phyloP scores from a whole-genome alignment of 1,139 yeast species.

The Suhomyces terraborum region DNA sequence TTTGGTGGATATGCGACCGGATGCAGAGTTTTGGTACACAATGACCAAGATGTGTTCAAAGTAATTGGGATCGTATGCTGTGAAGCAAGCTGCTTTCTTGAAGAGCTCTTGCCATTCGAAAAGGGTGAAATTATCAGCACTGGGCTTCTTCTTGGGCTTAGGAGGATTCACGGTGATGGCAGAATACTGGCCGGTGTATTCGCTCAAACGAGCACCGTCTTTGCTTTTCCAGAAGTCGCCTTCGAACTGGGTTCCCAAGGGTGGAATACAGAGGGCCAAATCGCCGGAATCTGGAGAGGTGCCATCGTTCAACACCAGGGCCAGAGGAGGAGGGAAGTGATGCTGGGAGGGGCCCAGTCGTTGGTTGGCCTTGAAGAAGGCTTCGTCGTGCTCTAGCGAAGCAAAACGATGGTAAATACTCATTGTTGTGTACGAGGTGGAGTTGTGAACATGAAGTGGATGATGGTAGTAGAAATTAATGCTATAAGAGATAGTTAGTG shows the following conservation, averaged over 20 bases:
- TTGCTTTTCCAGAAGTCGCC: slow-evolving; percentile 10
- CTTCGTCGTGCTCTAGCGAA: slow-evolving; percentile 40
- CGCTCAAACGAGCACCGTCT: slow-evolving; percentile 6
- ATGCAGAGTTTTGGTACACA: slow-evolving; percentile 50
- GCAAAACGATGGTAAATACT: slow-evolving; percentile 41
- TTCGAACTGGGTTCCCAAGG: slow-evolving; percentile 11
- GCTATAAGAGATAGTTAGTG: neutral
- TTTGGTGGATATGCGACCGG: slow-evolving; percentile 56
- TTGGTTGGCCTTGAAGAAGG: slow-evolving; percentile 19
- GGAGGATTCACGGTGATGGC: neutral
- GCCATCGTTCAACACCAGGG: slow-evolving; percentile 1
- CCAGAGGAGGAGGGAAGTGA: slow-evolving; percentile 2
- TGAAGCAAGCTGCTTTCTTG: slow-evolving; percentile 55
- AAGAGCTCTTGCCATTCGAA: slow-evolving; percentile 45
- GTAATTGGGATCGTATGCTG: slow-evolving; percentile 52
- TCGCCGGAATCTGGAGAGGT: neutral
- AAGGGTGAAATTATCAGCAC: neutral
- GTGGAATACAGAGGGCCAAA: slow-evolving; percentile 6
- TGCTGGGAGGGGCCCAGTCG: neutral
- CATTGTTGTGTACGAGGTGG: slow-evolving; percentile 16
- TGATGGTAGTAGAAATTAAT: neutral
- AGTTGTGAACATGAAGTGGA: neutral
- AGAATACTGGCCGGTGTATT: neutral
- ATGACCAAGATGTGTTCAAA: slow-evolving; percentile 57
- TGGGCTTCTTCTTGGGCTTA: neutral